phyloP scores from a whole-genome alignment of 352 stramenopile species.

The Phytophthora pseudosyringae region DNA sequence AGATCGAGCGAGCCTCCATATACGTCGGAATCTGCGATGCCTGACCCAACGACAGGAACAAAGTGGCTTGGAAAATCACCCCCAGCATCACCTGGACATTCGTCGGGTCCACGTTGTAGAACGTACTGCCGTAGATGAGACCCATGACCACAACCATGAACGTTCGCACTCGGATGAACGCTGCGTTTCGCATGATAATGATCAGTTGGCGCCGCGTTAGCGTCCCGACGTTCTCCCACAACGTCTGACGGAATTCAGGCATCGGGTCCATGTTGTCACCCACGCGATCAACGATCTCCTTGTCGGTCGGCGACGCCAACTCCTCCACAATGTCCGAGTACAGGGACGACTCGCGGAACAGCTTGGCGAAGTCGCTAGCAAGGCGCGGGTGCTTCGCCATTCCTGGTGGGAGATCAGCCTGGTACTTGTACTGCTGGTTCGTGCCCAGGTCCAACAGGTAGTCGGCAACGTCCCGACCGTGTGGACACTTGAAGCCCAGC shows the following conservation, averaged over 20 bases:
- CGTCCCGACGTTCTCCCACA: slow-evolving; percentile 45
- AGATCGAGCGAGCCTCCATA: slow-evolving; percentile 64
- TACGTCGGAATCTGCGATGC: slow-evolving; percentile 79
- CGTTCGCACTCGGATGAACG: slow-evolving; percentile 41
- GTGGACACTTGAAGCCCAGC: slow-evolving; percentile 51
- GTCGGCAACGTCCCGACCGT: slow-evolving; percentile 53
- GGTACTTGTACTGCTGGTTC: slow-evolving; percentile 46
- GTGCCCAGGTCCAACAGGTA: slow-evolving; percentile 62
- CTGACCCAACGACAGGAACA: slow-evolving; percentile 81
- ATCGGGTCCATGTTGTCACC: slow-evolving; percentile 68
- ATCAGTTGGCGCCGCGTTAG: slow-evolving; percentile 41
- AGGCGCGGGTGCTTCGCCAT: slow-evolving; percentile 29
- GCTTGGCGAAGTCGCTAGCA: slow-evolving; percentile 34
- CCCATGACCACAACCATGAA: slow-evolving; percentile 55
- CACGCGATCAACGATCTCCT: too few relatives aligned
- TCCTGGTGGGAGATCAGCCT: slow-evolving; percentile 15
- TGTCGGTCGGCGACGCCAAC: background rate
- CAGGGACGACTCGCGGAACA: slow-evolving; percentile 7
- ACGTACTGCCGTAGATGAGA: slow-evolving; percentile 51
- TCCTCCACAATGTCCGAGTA: slow-evolving; percentile 43
- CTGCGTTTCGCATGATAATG: slow-evolving; percentile 49
- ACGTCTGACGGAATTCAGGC: slow-evolving; percentile 29
- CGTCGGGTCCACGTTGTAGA: slow-evolving; percentile 52
- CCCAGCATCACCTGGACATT: slow-evolving; percentile 64
- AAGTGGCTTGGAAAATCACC: slow-evolving; percentile 79